Evolutionary conservation across 2,329 filamentous ascomycete genomes (phyloP), one percentile per base, ranked within the genome.

Genomic region (Xylariaceae sp.): DNA sequence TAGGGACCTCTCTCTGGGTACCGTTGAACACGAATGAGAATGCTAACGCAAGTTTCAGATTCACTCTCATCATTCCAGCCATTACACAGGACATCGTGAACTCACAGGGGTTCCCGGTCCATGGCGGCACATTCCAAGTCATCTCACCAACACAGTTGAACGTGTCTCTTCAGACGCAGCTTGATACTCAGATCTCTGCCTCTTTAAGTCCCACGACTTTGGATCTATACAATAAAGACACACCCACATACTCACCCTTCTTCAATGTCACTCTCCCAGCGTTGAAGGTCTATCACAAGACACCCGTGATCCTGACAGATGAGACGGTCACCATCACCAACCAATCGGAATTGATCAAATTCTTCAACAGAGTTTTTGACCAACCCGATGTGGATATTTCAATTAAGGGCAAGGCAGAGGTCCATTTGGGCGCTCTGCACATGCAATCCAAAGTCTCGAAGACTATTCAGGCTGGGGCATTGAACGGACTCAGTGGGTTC

Each of bases 11-110:
- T n/a, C n/a, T 65, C 16, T 22, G 16, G 29, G 23, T 37, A 1
- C 11, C 38, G 17, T 32, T 11, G 35, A 20, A 40, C n/a, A 20
- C 8, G n/a, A 11, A 27, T 10, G 11, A 21, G 5, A 20, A 34
- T 22, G n/a, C 42, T 55, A 41, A 55, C 41, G 17, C n/a, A 20
- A 2, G 17, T 16, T 20, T 10, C 34, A 75, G 73, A 22, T 76
- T 76, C 59, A 59, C 66, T 17, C 64, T 73, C 16, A 68, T 71
- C 6, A 64, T 76, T 22, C 73, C 73, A 1, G 66, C 66, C n/a
- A 67, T 75, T 23, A 66, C 72, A 2, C 71, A 73, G 48, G 54
- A 59, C 22, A 69, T 75, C 17, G 65, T 76, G 44, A 63, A 69
- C 22, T 53, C 64, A 17, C 68, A 73, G 21, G 52, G 61, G 6